A percentile compares a stretch with the other conserved stretches of the same genome.
These are phyloP conservation scores for Agaricales sp. DNA, from an alignment of 1,284 basidiomycete genomes.

Conservation along the genomic window DNA sequence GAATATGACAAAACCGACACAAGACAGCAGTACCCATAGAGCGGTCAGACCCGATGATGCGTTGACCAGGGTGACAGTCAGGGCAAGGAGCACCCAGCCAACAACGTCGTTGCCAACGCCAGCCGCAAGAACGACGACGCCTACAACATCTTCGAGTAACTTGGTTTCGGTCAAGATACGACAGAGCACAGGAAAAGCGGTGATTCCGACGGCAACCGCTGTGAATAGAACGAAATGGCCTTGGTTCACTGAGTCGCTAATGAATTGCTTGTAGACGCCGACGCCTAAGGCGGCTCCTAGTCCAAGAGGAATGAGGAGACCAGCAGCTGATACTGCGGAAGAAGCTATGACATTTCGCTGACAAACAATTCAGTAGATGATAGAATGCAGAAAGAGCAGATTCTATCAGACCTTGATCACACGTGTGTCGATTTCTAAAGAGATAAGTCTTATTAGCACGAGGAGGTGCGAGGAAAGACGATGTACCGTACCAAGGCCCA, in stretches of 20 bases:
- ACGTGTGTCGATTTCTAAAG: constrained; percentile 70
- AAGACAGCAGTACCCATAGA: constrained; percentile 72
- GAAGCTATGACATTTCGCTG: constrained; percentile 45
- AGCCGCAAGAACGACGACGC: constrained; percentile 78
- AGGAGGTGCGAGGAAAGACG: neutral
- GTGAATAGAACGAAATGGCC: constrained; percentile 89
- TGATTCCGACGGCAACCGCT: constrained; percentile 84
- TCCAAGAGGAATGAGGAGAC: constrained; percentile 74
- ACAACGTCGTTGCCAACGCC: constrained; percentile 84
- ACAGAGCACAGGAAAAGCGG: constrained; percentile 89
- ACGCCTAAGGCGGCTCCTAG: constrained; percentile 80
- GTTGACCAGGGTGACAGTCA: constrained; percentile 86
- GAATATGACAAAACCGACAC: constrained; percentile 67
- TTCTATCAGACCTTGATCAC: constrained; percentile 44
- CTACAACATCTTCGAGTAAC: constrained; percentile 84
- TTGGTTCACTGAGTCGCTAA: constrained; percentile 54
- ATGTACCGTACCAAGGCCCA: constrained; percentile 51
- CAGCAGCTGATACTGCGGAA: constrained; percentile 46
- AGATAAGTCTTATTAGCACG: neutral
- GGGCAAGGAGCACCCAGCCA: constrained; percentile 71
- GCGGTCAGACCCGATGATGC: constrained; percentile 67
- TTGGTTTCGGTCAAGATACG: constrained; percentile 72
- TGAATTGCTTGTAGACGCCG: constrained; percentile 74
- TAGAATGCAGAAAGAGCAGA: too few species aligned
- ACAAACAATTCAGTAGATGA: neutral